These are phyloP conservation scores for Wakefieldia striispora DNA, from an alignment of 768 basidiomycete species.

Conservation along the genomic window DNA sequence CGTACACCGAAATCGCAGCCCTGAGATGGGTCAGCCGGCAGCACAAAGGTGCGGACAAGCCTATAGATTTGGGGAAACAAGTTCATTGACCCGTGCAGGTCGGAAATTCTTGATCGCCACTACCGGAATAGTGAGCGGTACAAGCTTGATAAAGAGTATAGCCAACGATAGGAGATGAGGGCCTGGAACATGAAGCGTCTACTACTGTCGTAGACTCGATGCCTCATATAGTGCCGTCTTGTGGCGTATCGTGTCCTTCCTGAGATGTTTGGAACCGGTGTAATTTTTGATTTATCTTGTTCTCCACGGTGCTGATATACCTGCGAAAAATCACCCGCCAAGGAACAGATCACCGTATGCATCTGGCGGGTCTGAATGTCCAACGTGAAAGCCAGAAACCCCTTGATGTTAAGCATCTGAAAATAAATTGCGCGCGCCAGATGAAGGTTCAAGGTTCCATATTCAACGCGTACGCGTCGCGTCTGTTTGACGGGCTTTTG, in stretches of 20 bases:
- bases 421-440: not conserved
- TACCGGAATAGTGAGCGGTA: conserved; percentile 85
- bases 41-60: conserved; percentile 59
- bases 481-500: conserved; percentile 42
- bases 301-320: conserved; percentile 7
- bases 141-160: conserved; percentile 67
- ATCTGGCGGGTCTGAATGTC: no score
- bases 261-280: conserved; percentile 10
- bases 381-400: no score
- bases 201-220: conserved; percentile 17
- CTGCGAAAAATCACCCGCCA: not conserved
- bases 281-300: conserved; percentile 15
- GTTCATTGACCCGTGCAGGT: conserved; percentile 44
- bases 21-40: conserved; percentile 89
- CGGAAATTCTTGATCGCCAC: conserved; percentile 88
- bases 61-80: not conserved
- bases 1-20: conserved; percentile 95
- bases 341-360: not conserved
- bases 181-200: conserved; percentile 39
- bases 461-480: conserved; percentile 41
- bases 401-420: not conserved
- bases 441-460: not conserved
- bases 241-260: conserved; percentile 8
- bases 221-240: conserved; percentile 1
- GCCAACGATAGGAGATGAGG: conserved; percentile 39